Evolutionary conservation across 371 early-diverging fungal genomes (phyloP).

Genomic region (Circinella minor): DNA sequence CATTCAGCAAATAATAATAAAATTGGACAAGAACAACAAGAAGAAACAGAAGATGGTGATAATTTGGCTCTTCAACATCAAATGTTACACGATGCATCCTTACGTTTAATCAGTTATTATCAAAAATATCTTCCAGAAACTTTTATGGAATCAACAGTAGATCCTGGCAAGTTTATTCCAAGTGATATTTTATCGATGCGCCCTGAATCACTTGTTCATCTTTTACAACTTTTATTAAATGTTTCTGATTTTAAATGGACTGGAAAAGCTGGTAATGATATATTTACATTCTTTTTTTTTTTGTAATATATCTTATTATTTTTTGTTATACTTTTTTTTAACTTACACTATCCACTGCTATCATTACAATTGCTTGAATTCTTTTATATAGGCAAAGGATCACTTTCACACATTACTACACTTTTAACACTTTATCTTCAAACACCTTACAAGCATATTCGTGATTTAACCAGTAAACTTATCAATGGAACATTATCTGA

Average conservation of each 20-base stretch:
- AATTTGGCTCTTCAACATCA: constrained; percentile 43
- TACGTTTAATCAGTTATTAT: constrained; percentile 70
- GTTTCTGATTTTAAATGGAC: constrained; percentile 75
- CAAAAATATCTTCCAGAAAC: constrained; percentile 70
- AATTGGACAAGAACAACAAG: constrained; percentile 19
- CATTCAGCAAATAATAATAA: neutral
- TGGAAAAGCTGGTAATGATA: constrained; percentile 47
- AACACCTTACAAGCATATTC: constrained; percentile 55
- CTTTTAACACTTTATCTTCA: constrained; percentile 62
- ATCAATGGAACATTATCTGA: constrained; percentile 58
- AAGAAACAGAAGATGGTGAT: constrained; percentile 26
- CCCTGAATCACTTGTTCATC: constrained; percentile 59
- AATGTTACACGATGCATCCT: constrained; percentile 57
- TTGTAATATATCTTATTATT: too few relatives aligned
- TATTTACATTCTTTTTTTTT: neutral
- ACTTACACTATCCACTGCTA: too few relatives aligned
- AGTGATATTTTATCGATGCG: constrained; percentile 60
- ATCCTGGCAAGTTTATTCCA: constrained; percentile 78
- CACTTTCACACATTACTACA: constrained; percentile 63
- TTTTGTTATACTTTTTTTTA: too few relatives aligned
- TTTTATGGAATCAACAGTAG: constrained; percentile 73
- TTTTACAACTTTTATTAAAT: constrained; percentile 64
- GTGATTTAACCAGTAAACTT: constrained; percentile 50
- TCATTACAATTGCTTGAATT: too few relatives aligned
- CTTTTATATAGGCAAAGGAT: constrained; percentile 39